Evolutionary conservation across 192 early-diverging fungal genomes (phyloP), one percentile per base, ranked within the genome.

Genomic region (Nowakowskiella sp.): DNA sequence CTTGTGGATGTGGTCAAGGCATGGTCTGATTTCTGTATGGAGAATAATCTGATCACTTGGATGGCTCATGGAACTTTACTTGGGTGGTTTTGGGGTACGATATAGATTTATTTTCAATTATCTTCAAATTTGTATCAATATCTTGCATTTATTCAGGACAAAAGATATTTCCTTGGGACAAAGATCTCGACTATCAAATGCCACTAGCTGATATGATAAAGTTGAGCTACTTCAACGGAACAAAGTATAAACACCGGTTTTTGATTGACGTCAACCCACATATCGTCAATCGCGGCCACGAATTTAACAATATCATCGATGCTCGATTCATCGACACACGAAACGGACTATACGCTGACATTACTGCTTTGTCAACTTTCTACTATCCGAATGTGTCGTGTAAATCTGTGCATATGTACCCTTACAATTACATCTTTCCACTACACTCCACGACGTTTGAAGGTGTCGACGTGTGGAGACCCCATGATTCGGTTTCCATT

Each of bases 71-170:
- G 71, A 1, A 47, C 54, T 5, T 39, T 73, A 19, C 47, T 73
- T 25, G 71, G 71, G 21, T 73, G 71, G 71, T 66, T 49, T 39
- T 73, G 66, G 60, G 60, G 60, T 32, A n/a, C n/a, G n/a, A n/a
- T n/a, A n/a, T n/a, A n/a, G n/a, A n/a, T n/a, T n/a, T n/a, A n/a
- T n/a, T n/a, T n/a, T n/a, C n/a, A n/a, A n/a, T n/a, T n/a, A n/a
- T n/a, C n/a, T n/a, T n/a, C n/a, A n/a, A n/a, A n/a, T n/a, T n/a
- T n/a, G n/a, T n/a, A n/a, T n/a, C n/a, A n/a, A n/a, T n/a, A n/a
- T n/a, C n/a, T n/a, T n/a, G n/a, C n/a, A n/a, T n/a, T n/a, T n/a
- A n/a, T n/a, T n/a, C n/a, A n/a, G n/a, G n/a, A n/a, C 44, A 50
- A 3, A 23, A 44, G 10, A n/a, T 58, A 21, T 44, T 73, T 43